Conservation (phyloP, 2,329 filamentous ascomycete genomes). For the Aureobasidium lini region DNA sequence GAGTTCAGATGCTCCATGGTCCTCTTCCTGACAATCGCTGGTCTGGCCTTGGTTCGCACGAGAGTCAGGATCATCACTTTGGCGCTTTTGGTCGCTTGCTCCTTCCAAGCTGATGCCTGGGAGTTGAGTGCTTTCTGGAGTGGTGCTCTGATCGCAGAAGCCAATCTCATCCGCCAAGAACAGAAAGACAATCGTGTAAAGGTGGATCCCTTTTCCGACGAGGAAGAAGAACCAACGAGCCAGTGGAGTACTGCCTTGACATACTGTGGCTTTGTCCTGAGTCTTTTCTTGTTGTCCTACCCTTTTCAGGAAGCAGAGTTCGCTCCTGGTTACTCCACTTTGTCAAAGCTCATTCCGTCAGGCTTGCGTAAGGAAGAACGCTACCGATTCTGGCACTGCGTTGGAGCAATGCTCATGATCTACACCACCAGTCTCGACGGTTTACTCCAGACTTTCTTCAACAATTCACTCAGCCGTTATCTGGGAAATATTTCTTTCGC, state of each 20-base stretch:
- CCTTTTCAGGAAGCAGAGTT: constrained; percentile 35
- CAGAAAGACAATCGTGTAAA: background rate
- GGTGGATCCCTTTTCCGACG: constrained; percentile 5
- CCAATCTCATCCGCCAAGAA: constrained; percentile 37
- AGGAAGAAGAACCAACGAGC: background rate
- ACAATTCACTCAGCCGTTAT: constrained; percentile 44
- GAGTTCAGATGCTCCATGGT: constrained; percentile 54
- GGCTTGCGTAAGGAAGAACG: constrained; percentile 39
- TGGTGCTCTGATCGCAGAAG: constrained; percentile 50
- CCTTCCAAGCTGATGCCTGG: constrained; percentile 45
- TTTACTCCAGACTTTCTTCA: constrained; percentile 44
- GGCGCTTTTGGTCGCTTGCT: constrained; percentile 36
- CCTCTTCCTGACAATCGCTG: constrained; percentile 48
- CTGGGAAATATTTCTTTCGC: constrained; percentile 53
- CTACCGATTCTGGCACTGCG: constrained; percentile 50
- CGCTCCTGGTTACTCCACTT: constrained; percentile 47
- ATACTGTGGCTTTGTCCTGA: constrained; percentile 39
- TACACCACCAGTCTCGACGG: constrained; percentile 39
- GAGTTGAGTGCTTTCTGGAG: constrained; percentile 50
- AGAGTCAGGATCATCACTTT: constrained; percentile 37
- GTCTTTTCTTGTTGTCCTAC: constrained; percentile 47
- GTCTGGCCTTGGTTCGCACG: constrained; percentile 17
- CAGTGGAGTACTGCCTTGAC: constrained; percentile 22
- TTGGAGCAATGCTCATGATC: constrained; percentile 46
- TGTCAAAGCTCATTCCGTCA: constrained; percentile 41